Evolutionary conservation across 345 rosid genomes (phyloP).

Genomic region (Pugionium cornutum): DNA sequence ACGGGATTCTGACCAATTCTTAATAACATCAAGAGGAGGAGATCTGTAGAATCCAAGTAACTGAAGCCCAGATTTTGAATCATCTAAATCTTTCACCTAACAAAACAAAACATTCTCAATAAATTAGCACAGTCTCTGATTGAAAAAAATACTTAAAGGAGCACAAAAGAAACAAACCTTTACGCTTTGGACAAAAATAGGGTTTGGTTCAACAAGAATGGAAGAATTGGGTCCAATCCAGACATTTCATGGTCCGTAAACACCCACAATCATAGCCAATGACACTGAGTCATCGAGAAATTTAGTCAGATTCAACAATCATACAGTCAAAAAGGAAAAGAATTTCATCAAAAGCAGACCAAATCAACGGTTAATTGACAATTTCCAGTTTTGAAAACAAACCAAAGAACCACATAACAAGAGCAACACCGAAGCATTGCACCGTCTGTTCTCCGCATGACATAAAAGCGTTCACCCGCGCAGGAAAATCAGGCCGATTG

Average conservation of each 20-base stretch:
- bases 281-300: constrained; percentile 49
- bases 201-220: constrained; percentile 57
- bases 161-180: constrained; percentile 52
- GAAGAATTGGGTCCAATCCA: constrained; percentile 68
- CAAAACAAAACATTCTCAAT: background rate
- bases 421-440: constrained; percentile 52
- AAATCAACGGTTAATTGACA: too few relatives aligned
- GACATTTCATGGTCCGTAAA: constrained; percentile 50
- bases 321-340: background rate
- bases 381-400: constrained; percentile 19
- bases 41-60: constrained; percentile 59
- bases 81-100: constrained; percentile 63
- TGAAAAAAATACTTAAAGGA: background rate
- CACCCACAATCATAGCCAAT: constrained; percentile 52
- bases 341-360: background rate
- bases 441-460: constrained; percentile 48
- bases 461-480: constrained; percentile 8
- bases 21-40: constrained; percentile 59
- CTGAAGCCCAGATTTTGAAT: constrained; percentile 46
- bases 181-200: constrained; percentile 65
- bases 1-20: constrained; percentile 52
- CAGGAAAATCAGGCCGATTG: constrained; percentile 28
- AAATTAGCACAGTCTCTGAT: background rate
- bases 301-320: constrained; percentile 1
- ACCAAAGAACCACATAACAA: constrained; percentile 70